These are phyloP conservation scores for Nannizzia gypsea DNA, from an alignment of 2,329 filamentous ascomycete species.

Conservation along the genomic window DNA sequence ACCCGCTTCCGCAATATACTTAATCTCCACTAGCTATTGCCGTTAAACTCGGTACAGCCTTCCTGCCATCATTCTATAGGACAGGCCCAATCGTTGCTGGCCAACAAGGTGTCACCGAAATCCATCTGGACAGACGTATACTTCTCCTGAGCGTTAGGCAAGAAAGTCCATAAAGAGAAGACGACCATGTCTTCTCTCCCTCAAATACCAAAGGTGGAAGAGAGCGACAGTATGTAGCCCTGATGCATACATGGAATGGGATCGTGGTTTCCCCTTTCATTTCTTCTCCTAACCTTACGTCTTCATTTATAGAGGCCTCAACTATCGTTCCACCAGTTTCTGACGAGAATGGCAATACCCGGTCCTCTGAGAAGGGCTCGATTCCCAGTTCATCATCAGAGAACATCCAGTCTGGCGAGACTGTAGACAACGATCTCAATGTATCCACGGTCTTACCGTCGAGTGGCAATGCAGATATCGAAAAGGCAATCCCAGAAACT, in stretches of 20 bases:
- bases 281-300: neutral
- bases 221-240: conserved; percentile 1
- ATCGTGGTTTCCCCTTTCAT: neutral
- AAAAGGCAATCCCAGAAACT: neutral
- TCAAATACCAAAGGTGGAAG: neutral
- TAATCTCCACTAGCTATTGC: neutral
- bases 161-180: neutral
- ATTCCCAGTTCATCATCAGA: neutral
- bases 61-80: neutral
- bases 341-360: neutral
- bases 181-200: neutral
- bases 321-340: neutral
- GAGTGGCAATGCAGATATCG: neutral
- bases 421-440: neutral
- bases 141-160: no score
- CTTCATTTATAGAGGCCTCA: neutral
- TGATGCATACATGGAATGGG: neutral
- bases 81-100: neutral
- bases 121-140: neutral
- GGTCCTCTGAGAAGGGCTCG: neutral
- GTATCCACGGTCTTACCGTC: neutral
- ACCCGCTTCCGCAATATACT: neutral
- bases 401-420: neutral
- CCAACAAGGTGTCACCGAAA: neutral
- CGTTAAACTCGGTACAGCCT: neutral